A percentile compares a stretch with the other conserved stretches of the same genome.
Evolutionary conservation across 345 rosid genomes (phyloP).

Genomic region (Pugionium dolabratum): DNA sequence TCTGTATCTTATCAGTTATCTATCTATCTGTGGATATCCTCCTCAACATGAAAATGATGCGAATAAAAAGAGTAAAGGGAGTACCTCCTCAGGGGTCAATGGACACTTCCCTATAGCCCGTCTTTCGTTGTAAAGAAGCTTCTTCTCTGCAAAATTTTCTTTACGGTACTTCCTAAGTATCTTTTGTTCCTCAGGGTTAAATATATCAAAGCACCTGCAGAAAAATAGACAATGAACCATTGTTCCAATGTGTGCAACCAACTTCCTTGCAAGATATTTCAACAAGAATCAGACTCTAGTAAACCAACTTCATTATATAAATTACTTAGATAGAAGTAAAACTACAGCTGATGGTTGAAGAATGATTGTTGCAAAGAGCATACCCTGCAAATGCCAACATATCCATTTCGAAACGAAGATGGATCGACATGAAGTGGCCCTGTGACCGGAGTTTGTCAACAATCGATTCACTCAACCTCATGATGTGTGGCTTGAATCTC

Average conservation of each 20-base stretch:
- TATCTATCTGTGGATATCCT: background rate
- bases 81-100: conserved; percentile 90
- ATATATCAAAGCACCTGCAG: conserved; percentile 90
- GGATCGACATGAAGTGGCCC: conserved; percentile 99
- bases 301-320: conserved; percentile 1
- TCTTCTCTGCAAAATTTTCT: conserved; percentile 80
- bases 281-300: conserved; percentile 3
- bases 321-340: conserved; percentile 15
- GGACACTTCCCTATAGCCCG: conserved; percentile 93
- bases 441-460: conserved; percentile 93
- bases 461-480: conserved; percentile 87
- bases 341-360: conserved; percentile 15
- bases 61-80: conserved; percentile 14
- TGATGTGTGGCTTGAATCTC: conserved; percentile 87
- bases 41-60: conserved; percentile 20
- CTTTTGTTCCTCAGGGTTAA: conserved; percentile 67
- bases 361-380: conserved; percentile 33
- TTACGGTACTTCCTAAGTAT: conserved; percentile 76
- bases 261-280: conserved; percentile 11
- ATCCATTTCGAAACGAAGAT: conserved; percentile 99
- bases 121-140: conserved; percentile 65
- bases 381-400: conserved; percentile 99
- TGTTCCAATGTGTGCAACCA: conserved; percentile 14
- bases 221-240: conserved; percentile 3
- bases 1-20: conserved; percentile 8